A percentile compares a stretch with the other conserved stretches of the same genome.
Evolutionary conservation across 352 stramenopile species (phyloP).

Genomic region (Globisporangium solare): DNA sequence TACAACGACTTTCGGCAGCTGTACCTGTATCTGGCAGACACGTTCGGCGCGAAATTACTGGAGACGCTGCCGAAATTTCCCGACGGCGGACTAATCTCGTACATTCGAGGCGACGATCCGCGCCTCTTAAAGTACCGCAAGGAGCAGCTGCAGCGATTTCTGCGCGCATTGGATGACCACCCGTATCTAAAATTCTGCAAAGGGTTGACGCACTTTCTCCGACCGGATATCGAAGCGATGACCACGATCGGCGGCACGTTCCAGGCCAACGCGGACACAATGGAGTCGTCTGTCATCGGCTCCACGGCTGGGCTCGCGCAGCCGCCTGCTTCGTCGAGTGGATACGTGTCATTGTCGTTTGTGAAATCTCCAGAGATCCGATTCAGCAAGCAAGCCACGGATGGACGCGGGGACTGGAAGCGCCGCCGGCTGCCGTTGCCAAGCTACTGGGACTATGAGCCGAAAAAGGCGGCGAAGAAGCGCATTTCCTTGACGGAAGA

Average conservation of each 20-base stretch:
- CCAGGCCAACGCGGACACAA: slow-evolving; percentile 19
- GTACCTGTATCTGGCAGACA: slow-evolving; percentile 53
- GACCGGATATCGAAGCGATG: slow-evolving; percentile 47
- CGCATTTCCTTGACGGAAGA: slow-evolving; percentile 17
- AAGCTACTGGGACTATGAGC: slow-evolving; percentile 22
- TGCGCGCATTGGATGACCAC: slow-evolving; percentile 56
- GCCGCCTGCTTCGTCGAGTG: slow-evolving; percentile 29
- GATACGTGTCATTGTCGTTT: slow-evolving; percentile 73
- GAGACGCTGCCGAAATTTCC: slow-evolving; percentile 61
- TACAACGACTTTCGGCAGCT: slow-evolving; percentile 79
- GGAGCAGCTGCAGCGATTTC: slow-evolving; percentile 55
- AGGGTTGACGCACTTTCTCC: slow-evolving; percentile 57
- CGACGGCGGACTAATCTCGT: slow-evolving; percentile 64
- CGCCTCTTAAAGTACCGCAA: slow-evolving; percentile 61
- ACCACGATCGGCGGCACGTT: slow-evolving; percentile 30
- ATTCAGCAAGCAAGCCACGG: slow-evolving; percentile 50
- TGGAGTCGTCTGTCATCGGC: slow-evolving; percentile 18
- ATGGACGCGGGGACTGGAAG: slow-evolving; percentile 56
- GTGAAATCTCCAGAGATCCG: slow-evolving; percentile 73
- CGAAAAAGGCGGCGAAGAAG: slow-evolving; percentile 16
- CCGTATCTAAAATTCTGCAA: slow-evolving; percentile 52
- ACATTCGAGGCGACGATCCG: slow-evolving; percentile 70
- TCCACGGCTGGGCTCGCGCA: slow-evolving; percentile 9
- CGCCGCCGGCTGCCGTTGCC: slow-evolving; percentile 42
- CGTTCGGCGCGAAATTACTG: slow-evolving; percentile 30